Evolutionary conservation across 2,329 filamentous ascomycete species (phyloP).

Genomic region (Botrytis hyacinthi): DNA sequence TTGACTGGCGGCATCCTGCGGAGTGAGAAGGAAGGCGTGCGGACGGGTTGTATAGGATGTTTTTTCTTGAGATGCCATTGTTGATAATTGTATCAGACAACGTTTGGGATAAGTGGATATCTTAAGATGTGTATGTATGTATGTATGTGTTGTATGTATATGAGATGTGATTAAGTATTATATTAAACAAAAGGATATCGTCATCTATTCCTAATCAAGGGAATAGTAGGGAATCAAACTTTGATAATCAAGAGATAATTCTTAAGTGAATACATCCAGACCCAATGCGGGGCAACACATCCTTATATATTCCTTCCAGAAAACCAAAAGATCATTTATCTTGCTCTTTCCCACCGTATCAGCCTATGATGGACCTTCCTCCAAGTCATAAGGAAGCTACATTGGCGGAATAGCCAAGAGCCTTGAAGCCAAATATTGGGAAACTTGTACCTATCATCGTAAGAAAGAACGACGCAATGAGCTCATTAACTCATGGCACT

Average conservation of each 20-base stretch:
- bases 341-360: neutral
- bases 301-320: slow-evolving; percentile 7
- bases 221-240: slow-evolving; percentile 35
- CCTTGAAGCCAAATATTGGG: neutral
- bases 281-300: neutral
- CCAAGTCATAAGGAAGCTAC: neutral
- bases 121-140: neutral
- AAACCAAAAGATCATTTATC: neutral
- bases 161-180: neutral
- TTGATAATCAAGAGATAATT: neutral
- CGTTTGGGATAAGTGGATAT: neutral
- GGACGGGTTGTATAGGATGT: slow-evolving; percentile 28
- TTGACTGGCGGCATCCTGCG: slow-evolving; percentile 60
- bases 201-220: slow-evolving; percentile 37
- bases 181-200: neutral
- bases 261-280: neutral
- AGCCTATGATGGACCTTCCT: neutral
- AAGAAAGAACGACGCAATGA: neutral
- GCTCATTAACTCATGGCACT: slow-evolving; percentile 8
- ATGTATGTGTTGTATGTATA: neutral
- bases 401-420: slow-evolving; percentile 8
- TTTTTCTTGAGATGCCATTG: slow-evolving; percentile 5
- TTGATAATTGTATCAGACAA: neutral
- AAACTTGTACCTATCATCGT: neutral
- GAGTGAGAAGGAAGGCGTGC: slow-evolving; percentile 60